These are phyloP conservation scores for Clarireedia sp. DNA, from an alignment of 2,329 filamentous ascomycete species.

Conservation along the genomic window DNA sequence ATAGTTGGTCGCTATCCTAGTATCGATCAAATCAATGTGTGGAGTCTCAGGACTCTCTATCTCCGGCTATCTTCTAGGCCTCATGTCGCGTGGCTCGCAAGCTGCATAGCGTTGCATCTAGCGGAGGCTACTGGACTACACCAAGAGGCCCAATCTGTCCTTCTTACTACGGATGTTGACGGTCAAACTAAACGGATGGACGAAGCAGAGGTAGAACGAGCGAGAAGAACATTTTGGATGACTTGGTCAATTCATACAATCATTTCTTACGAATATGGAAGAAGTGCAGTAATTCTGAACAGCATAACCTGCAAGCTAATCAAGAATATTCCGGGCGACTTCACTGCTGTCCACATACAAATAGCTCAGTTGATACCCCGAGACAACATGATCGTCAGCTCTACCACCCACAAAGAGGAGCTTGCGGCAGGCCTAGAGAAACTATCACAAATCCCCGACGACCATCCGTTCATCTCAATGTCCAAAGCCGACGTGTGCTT, in stretches of 20 bases:
- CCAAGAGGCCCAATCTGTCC: constrained; percentile 17
- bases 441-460: constrained; percentile 3
- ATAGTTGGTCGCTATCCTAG: constrained; percentile 9
- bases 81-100: constrained; percentile 24
- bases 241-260: constrained; percentile 10
- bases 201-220: constrained; percentile 6
- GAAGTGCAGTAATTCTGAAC: constrained; percentile 17
- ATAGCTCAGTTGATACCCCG: constrained; percentile 13
- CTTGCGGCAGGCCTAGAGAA: neutral
- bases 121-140: constrained; percentile 26
- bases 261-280: constrained; percentile 16
- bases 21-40: constrained; percentile 20
- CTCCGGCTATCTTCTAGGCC: constrained; percentile 24
- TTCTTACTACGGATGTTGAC: constrained; percentile 2
- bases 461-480: constrained; percentile 9
- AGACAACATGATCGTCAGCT: constrained; percentile 3
- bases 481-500: constrained; percentile 19
- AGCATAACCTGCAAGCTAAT: constrained; percentile 13
- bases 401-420: neutral
- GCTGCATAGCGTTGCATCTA: constrained; percentile 23
- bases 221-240: constrained; percentile 9
- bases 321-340: neutral
- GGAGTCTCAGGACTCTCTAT: constrained; percentile 23
- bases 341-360: constrained; percentile 7
- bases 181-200: neutral